A percentile compares a stretch with the other conserved stretches of the same genome.
These are phyloP conservation scores for Persicaria tinctoria DNA, from an alignment of 148 eudicot species.

Conservation along the genomic window DNA sequence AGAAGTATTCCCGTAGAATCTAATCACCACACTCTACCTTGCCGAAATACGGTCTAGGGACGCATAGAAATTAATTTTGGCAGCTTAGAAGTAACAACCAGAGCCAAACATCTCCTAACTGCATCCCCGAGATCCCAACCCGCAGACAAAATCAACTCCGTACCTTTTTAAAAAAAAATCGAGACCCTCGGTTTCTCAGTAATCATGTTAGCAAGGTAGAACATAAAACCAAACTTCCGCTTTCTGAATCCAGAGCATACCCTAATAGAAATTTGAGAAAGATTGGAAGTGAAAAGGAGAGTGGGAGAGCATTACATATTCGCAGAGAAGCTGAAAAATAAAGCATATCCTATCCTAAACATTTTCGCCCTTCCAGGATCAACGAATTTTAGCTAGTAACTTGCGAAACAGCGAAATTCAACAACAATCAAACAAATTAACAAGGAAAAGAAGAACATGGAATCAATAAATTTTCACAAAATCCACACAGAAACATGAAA, in stretches of 20 bases:
- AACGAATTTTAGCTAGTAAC: too few relatives aligned
- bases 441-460: too few relatives aligned
- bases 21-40: neutral
- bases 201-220: neutral
- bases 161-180: neutral
- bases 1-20: neutral
- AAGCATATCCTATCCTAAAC: too few relatives aligned
- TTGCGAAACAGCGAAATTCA: too few relatives aligned
- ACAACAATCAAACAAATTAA: too few relatives aligned
- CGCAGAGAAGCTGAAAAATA: constrained; percentile 96
- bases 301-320: constrained; percentile 45
- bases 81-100: neutral
- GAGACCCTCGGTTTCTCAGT: neutral
- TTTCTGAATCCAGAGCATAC: neutral
- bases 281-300: constrained; percentile 8
- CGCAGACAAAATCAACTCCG: neutral
- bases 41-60: neutral
- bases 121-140: neutral
- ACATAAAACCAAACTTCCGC: neutral
- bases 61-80: neutral
- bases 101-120: neutral
- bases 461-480: too few relatives aligned
- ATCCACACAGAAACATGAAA: too few relatives aligned
- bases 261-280: neutral
- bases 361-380: too few relatives aligned